phyloP scores from a whole-genome alignment of 192 early-diverging fungal species.

The Backusella psychrophila region DNA sequence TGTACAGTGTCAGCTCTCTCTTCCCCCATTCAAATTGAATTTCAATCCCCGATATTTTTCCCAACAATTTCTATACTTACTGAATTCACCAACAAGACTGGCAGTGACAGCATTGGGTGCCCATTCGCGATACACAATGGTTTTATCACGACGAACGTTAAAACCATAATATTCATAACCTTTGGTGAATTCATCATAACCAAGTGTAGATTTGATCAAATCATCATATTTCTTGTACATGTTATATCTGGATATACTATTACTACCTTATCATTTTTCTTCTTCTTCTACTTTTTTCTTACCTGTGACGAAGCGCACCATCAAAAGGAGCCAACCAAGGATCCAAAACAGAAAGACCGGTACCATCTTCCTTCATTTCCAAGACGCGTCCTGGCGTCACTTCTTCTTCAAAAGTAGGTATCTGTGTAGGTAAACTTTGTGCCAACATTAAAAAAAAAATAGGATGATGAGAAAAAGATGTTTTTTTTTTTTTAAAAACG shows the following conservation, averaged over 20 bases:
- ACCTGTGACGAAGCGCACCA: conserved; percentile 60
- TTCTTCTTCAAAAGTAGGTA: conserved; percentile 22
- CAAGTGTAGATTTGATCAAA: conserved; percentile 65
- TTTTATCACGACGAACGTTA: conserved; percentile 56
- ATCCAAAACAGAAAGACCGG: conserved; percentile 69
- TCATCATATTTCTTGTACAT: conserved; percentile 69
- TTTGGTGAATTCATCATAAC: conserved; percentile 81
- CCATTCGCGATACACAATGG: conserved; percentile 92
- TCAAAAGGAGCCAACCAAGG: conserved; percentile 77
- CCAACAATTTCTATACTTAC: conserved; percentile 46
- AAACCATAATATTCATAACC: conserved; percentile 85
- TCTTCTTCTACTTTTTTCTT: not conserved
- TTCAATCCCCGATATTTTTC: not conserved
- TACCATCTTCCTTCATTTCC: conserved; percentile 46
- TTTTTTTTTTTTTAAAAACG: not conserved
- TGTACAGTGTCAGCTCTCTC: not conserved
- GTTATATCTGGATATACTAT: conserved; percentile 39
- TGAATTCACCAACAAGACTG: conserved; percentile 91
- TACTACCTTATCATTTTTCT: not conserved
- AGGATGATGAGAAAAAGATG: not conserved
- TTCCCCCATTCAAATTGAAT: not conserved
- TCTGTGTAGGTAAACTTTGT: not conserved
- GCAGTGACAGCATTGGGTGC: conserved; percentile 81
- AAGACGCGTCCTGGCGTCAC: conserved; percentile 34
- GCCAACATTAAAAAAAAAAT: not conserved